Conservation (phyloP, 2,329 filamentous ascomycete genomes). For the Colletotrichum cuscutae region DNA sequence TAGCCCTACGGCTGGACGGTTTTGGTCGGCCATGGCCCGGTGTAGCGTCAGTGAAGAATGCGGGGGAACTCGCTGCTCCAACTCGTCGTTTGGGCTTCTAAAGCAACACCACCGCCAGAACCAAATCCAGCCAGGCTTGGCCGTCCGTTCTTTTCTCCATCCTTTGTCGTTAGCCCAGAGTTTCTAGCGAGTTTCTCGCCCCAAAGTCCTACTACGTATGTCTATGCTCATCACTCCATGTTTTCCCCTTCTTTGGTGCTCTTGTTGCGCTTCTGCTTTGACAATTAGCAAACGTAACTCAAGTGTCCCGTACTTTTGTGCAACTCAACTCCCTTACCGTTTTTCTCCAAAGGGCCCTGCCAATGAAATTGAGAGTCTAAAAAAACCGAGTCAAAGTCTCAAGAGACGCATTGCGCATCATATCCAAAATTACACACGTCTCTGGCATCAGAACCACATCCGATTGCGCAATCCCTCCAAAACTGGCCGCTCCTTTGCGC, state of each 20-base stretch:
- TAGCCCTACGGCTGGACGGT: background rate
- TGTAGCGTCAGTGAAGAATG: slow-evolving; percentile 3
- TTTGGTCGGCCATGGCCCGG: too few relatives aligned
- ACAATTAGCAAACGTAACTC: background rate
- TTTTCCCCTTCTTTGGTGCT: background rate
- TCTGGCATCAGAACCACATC: slow-evolving; percentile 32
- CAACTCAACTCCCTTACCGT: background rate
- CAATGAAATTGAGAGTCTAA: background rate
- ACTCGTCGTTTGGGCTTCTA: background rate
- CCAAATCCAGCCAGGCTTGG: too few relatives aligned
- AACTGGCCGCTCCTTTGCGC: background rate
- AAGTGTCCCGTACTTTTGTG: background rate
- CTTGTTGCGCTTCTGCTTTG: background rate
- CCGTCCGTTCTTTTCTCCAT: background rate
- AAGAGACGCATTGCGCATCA: slow-evolving; percentile 2
- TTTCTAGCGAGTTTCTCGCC: background rate
- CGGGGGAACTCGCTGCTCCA: background rate
- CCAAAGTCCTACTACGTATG: too few relatives aligned
- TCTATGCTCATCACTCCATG: background rate
- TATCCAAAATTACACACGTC: slow-evolving; percentile 20
- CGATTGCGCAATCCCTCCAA: slow-evolving; percentile 31
- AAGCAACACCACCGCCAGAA: background rate
- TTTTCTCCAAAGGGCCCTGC: background rate
- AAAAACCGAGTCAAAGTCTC: background rate
- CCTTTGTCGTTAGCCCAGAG: background rate